phyloP scores from a whole-genome alignment of 2,329 filamentous ascomycete genomes.

The Talaromyces sp. region DNA sequence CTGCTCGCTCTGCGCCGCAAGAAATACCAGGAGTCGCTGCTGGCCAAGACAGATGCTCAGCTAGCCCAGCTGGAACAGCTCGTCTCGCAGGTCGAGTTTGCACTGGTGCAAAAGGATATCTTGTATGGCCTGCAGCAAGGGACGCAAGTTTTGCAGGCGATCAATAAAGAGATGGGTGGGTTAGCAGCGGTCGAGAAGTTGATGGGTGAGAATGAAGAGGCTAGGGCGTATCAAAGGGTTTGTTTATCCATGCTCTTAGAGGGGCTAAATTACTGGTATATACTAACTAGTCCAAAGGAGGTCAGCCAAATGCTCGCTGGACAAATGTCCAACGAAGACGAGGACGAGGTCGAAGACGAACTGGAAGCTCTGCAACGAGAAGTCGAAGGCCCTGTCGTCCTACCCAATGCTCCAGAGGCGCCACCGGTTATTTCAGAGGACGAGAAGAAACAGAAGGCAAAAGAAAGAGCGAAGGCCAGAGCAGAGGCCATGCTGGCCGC shows the following conservation, averaged over 20 bases:
- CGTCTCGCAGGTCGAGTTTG: constrained; percentile 87
- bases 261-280: background rate
- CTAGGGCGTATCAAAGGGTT: constrained; percentile 83
- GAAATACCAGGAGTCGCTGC: constrained; percentile 90
- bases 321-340: constrained; percentile 86
- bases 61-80: constrained; percentile 90
- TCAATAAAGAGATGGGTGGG: constrained; percentile 93
- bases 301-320: constrained; percentile 86
- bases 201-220: constrained; percentile 87
- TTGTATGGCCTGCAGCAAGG: constrained; percentile 89
- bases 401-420: constrained; percentile 36
- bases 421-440: constrained; percentile 22
- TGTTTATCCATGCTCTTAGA: background rate
- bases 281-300: constrained; percentile 53
- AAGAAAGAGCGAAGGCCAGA: constrained; percentile 26
- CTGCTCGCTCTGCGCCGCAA: constrained; percentile 86
- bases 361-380: constrained; percentile 73
- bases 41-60: constrained; percentile 85
- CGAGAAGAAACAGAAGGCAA: constrained; percentile 24
- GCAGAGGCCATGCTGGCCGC: constrained; percentile 20
- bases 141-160: constrained; percentile 80
- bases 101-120: constrained; percentile 93
- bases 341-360: constrained; percentile 97
- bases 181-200: constrained; percentile 91
- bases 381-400: constrained; percentile 30